Evolutionary conservation across 1,284 basidiomycete species (phyloP), one percentile per base, ranked within the genome.

Genomic region (Salmacisia buchloeana): DNA sequence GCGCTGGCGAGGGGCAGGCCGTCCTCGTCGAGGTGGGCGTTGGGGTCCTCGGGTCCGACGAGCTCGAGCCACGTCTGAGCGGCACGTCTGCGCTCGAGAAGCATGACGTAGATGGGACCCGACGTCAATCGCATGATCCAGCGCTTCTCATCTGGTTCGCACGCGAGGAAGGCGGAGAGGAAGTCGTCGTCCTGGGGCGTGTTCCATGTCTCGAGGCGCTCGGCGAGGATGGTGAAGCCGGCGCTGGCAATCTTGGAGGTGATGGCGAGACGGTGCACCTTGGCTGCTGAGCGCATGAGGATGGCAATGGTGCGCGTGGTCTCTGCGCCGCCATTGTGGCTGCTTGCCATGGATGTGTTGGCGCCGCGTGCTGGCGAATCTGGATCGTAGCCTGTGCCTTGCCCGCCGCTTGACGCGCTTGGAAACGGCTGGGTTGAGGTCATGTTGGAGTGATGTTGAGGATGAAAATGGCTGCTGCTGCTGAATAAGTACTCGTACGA

Each of bases 91-190:
- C 69, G 46, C 23, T 68, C 60, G n/a, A 75, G 63, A 0, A 71
- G 67, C 18, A 69, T 41, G 39, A 71, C 63, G 18, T 61, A 63
- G 56, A 63, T 63, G 18, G 59, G 62, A 2, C 57, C 27, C 1
- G 56, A 33, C 3, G 74, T 74, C 23, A 76, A 61, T n/a, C 63
- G 59, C 33, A 59, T 52, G 9, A 62, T 63, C 70, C 71, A 75
- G 12, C 39, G 54, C 1, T 35, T 61, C 52, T 64, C 65, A 27
- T 70, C 66, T 39, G 69, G 60, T 25, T 73, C 68, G 56, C 63
- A 43, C 0, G 62, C 61, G n/a, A 76, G 65, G 21, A 76, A 62
- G 12, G 63, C 63, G 12, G 64, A 46, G 21, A 76, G 62, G 23
- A 75, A 61, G 27, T 57, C 69, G 18, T 66, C 66, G 56, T 75